Evolutionary conservation across 192 early-diverging fungal genomes (phyloP), one percentile per base, ranked within the genome.

Genomic region (Pecoramyces ruminantium): DNA sequence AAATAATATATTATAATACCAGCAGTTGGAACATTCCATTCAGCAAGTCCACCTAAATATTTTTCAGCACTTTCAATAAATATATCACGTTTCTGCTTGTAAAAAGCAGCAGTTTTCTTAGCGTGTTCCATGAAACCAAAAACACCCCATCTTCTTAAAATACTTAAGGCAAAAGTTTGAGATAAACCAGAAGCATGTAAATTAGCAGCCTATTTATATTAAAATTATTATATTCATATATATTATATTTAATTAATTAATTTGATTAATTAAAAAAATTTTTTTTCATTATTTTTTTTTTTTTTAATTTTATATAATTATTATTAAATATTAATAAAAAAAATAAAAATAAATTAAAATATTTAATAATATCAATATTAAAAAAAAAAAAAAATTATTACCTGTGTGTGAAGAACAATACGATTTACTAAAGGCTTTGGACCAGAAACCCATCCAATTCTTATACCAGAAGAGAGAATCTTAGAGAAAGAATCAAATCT

Each of bases 401-500:
- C 83, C 90, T 95, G 86, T 84, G 89, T 93, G 84, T 96, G 92
- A 78, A 96, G 86, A 80, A 92, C 89, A 78, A 98, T 95, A 77
- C 92, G 89, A 29, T 94, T 91, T 4, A 96, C 85, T 16, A 98
- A 88, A 77, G 88, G 89, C 28, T 82, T 83, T 1, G 90, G 90
- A 11, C 90, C 90, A 38, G 89, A 86, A 18, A 86, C 89, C 93
- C 93, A 94, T 4, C 96, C 96, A 28, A 96, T 84, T 51, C 97
- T 93, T 80, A 95, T 80, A 29, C 97, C 97, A 2, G 94, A 92
- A 11, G 93, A 94, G 38, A 98, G 81, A 78, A 98, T 90, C 84
- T 98, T 98, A 84, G 93, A 95, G 83, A 98, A 92, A 29, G 93
- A 94, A 83, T 98, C 97, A 78, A 97, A 93, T 2, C 97, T 91